Percentiles rank a stretch among this genome's conserved stretches.
Evolutionary conservation across 1,284 basidiomycete species (phyloP).

Genomic region (Ceratobasidium papillatum): DNA sequence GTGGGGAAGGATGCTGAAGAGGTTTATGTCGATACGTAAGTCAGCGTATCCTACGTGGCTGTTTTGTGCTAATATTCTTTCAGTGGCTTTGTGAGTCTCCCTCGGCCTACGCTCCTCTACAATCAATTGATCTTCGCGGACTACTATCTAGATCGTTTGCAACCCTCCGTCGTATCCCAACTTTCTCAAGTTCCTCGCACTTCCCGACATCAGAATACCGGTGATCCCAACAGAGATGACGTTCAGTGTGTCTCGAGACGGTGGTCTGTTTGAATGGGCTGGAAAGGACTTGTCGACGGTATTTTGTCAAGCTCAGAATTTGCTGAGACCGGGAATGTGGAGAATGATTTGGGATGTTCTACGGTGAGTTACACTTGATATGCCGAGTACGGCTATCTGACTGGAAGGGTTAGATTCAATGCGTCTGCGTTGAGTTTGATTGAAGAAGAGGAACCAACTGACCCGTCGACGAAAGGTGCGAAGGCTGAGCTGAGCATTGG

Average conservation of each 20-base stretch:
- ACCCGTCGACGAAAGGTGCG: constrained; percentile 39
- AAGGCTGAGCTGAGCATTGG: constrained; percentile 67
- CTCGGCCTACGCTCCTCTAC: not conserved
- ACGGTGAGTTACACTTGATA: not conserved
- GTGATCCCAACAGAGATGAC: constrained; percentile 77
- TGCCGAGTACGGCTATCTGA: not conserved
- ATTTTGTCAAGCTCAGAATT: constrained; percentile 70
- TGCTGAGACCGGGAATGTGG: constrained; percentile 77
- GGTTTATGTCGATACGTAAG: constrained; percentile 75
- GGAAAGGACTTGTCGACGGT: constrained; percentile 67
- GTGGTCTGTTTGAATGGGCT: constrained; percentile 77
- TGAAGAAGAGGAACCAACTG: constrained; percentile 45
- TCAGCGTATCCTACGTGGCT: too few species aligned
- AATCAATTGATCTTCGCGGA: not conserved
- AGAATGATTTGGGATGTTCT: constrained; percentile 79
- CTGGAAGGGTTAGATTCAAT: constrained; percentile 65
- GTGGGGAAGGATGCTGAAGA: constrained; percentile 52
- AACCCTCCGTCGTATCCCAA: constrained; percentile 85
- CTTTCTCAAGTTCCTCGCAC: constrained; percentile 74
- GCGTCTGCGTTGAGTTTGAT: constrained; percentile 64
- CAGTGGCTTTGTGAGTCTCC: constrained; percentile 63
- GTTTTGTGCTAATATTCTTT: not conserved
- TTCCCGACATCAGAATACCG: constrained; percentile 57
- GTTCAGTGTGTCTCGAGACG: constrained; percentile 76
- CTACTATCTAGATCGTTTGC: constrained; percentile 69